Evolutionary conservation across 73 alveolate species (phyloP), one percentile per base, ranked within the genome.

Genomic region (Paramecium sexaurelia): DNA sequence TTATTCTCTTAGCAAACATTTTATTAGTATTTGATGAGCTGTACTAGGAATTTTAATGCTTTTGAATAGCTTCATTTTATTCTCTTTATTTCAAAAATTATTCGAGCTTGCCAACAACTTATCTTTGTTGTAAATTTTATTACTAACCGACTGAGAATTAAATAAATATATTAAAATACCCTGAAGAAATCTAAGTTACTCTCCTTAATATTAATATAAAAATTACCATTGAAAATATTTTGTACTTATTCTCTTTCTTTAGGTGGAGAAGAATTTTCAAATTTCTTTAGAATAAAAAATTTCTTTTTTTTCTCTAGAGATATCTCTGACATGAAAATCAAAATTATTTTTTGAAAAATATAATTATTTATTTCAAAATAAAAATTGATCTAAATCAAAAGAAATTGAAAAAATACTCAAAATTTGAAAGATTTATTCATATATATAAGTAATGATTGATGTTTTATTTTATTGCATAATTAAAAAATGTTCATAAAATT

Each of bases 401-500:
- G 19, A 47, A 0, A n/a, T 15, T 10, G 15, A 51, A 51, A 17
- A 20, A 51, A 20, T 35, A 35, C 7, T 4, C 6, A 51, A 17
- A n/a, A n/a, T n/a, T n/a, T n/a, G n/a, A n/a, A n/a, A n/a, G n/a
- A n/a, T n/a, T n/a, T n/a, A n/a, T n/a, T n/a, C n/a, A n/a, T n/a
- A n/a, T n/a, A n/a, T n/a, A 4, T 51, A 20, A 51, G 32, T 51
- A 51, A 51, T n/a, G 33, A 43, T 43, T 51, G 33, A 17, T 51
- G 67, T 51, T 51, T 6, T n/a, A 51, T 51, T 51, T 51, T 51
- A 51, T 51, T 51, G 67, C 17, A 51, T 51, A 51, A 51, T 51
- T 51, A 51, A 51, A 35, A 43, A 51, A 51, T 51, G 22, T 71
- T 83, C 87, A 92, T 75, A 93, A 68, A 57, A 96, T 82, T 71